Conservation (phyloP, 1,139 yeast species). For the Kurtzmaniella natalensis region DNA sequence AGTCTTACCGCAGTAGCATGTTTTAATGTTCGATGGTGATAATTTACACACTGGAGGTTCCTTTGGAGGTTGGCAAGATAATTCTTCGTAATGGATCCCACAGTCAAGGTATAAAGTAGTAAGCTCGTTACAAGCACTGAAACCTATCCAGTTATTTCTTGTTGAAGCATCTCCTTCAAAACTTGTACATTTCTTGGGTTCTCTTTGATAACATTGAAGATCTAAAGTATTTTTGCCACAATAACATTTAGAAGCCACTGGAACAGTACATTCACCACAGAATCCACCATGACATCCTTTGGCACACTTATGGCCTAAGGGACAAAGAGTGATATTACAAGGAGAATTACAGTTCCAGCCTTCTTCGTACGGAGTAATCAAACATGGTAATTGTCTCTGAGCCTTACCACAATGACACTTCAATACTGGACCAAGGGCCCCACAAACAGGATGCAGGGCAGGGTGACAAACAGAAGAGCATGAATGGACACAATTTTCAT, state of each 20-base stretch:
- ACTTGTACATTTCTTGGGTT: conserved; percentile 22
- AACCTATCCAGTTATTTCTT: conserved; percentile 54
- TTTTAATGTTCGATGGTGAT: conserved; percentile 53
- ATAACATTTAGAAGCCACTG: conserved; percentile 52
- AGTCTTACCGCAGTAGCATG: conserved; percentile 76
- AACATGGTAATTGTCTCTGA: conserved; percentile 65
- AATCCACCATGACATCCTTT: conserved; percentile 46
- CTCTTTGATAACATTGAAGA: conserved; percentile 48
- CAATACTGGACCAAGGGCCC: conserved; percentile 68
- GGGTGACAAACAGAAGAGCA: conserved; percentile 83
- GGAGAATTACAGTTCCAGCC: conserved; percentile 68
- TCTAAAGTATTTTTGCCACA: conserved; percentile 57
- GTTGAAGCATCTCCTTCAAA: conserved; percentile 9
- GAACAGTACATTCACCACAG: conserved; percentile 63
- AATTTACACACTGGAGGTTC: conserved; percentile 51
- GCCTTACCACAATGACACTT: conserved; percentile 74
- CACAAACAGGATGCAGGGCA: conserved; percentile 83
- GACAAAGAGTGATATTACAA: conserved; percentile 70
- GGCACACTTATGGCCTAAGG: conserved; percentile 58
- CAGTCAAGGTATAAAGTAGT: conserved; percentile 59
- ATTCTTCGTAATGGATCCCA: conserved; percentile 56
- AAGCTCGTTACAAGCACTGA: conserved; percentile 50
- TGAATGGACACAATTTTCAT: conserved; percentile 64
- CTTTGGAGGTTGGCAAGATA: conserved; percentile 54
- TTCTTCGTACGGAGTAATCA: conserved; percentile 58